These are phyloP conservation scores for grape (Vitis vinifera) DNA, from an alignment of 164 flowering plant genomes.

Conservation along the genomic window ASM3070453v1 NC_081814.1:6878501-6879000, in stretches of 20 bases:
- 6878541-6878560: background rate
- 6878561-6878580: background rate
- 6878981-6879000: too few species aligned
- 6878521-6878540: constrained; percentile 57
- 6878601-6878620: background rate
- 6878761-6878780: background rate
- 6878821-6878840: too few species aligned
- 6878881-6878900: too few species aligned
- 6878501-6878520: constrained; percentile 37
- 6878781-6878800: background rate
- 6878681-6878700: background rate
- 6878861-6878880: too few species aligned
- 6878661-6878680: background rate
- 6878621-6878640: background rate
- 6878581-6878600: background rate
- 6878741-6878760: too few species aligned
- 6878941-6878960: too few species aligned
- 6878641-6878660: background rate
- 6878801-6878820: too few species aligned
- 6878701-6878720: background rate
- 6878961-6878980: too few species aligned
- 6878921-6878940: too few species aligned
- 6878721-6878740: background rate
- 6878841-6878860: too few species aligned
- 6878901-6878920: too few species aligned